Conservation (phyloP, 805 yeast species). For the Monosporozyma servazzii region DNA sequence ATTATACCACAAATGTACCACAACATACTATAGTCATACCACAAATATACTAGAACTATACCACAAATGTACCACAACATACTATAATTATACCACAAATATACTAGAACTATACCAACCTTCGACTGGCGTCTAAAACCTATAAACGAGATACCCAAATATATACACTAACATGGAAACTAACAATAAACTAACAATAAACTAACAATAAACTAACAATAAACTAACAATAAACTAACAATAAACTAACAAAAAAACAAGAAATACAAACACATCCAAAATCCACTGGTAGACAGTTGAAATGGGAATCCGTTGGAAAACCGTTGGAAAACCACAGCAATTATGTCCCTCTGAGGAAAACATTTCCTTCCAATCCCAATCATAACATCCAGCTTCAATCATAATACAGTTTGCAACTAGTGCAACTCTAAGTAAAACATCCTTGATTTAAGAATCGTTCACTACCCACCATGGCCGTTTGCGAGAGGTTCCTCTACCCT, state of each 20-base stretch:
- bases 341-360: background rate
- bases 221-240: no score
- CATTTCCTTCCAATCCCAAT: background rate
- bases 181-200: no score
- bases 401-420: background rate
- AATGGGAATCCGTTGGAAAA: background rate
- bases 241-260: no score
- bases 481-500: background rate
- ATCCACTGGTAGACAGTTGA: background rate
- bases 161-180: background rate
- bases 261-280: background rate
- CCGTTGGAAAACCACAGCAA: background rate
- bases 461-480: background rate
- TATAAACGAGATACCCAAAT: no score
- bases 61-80: no score
- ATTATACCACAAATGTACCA: no score
- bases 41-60: no score
- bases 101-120: no score
- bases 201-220: no score
- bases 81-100: no score
- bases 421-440: background rate
- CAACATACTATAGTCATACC: no score
- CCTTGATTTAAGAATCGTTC: background rate
- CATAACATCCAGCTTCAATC: background rate
- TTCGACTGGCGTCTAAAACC: no score